Percentiles rank a stretch among this genome's conserved stretches.
phyloP scores from a whole-genome alignment of 169 alveolate species.

The Babesia bigemina region DNA sequence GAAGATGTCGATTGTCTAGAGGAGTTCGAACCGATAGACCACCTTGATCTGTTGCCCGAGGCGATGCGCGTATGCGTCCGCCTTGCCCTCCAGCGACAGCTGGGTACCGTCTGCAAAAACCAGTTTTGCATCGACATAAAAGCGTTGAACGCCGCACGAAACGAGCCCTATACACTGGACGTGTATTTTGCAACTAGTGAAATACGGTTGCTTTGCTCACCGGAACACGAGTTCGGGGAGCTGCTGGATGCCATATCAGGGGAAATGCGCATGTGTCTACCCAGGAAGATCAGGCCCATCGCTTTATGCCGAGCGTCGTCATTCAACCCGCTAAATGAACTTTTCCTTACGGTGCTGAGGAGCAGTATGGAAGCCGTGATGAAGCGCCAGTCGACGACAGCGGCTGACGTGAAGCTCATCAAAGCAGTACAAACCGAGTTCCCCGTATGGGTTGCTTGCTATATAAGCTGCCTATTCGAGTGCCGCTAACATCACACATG shows the following conservation, averaged over 20 bases:
- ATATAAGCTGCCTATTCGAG: slow-evolving; percentile 54
- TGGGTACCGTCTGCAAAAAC: slow-evolving; percentile 11
- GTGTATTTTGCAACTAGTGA: not conserved
- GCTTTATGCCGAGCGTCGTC: slow-evolving; percentile 20
- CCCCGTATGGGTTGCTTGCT: slow-evolving; percentile 51
- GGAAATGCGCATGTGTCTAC: slow-evolving; percentile 23
- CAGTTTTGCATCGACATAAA: slow-evolving; percentile 29
- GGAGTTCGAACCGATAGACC: slow-evolving; percentile 11
- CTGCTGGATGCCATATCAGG: slow-evolving; percentile 29
- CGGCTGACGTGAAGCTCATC: not conserved
- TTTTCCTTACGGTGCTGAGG: slow-evolving; percentile 7
- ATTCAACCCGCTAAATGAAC: not conserved
- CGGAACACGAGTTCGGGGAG: slow-evolving; percentile 39
- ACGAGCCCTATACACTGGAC: not conserved
- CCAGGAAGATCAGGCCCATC: slow-evolving; percentile 5
- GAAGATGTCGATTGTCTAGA: slow-evolving; percentile 4
- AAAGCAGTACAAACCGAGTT: slow-evolving; percentile 12
- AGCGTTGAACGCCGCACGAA: slow-evolving; percentile 1
- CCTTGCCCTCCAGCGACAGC: slow-evolving; percentile 8
- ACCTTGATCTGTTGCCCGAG: slow-evolving; percentile 24
- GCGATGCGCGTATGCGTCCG: not conserved
- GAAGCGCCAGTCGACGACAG: not conserved
- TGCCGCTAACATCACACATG: slow-evolving; percentile 14
- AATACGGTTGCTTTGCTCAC: slow-evolving; percentile 15
- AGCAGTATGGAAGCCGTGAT: slow-evolving; percentile 1